Evolutionary conservation across 2,329 filamentous ascomycete genomes (phyloP).

Genomic region (Paracorniculantispora psalliotae): DNA sequence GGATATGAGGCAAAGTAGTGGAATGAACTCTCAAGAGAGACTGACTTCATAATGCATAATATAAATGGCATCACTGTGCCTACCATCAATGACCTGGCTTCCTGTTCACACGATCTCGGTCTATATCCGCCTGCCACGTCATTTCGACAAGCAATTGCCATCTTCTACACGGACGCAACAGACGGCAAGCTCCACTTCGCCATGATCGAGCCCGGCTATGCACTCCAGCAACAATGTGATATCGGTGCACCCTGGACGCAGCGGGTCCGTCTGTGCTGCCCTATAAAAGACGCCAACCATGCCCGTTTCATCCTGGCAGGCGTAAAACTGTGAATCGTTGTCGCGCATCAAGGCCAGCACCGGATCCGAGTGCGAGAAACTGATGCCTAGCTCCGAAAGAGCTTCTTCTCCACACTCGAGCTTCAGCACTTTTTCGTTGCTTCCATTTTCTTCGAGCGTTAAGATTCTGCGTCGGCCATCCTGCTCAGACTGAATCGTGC

Average conservation of each 20-base stretch:
- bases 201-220: not conserved
- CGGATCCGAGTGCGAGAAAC: not conserved
- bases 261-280: not conserved
- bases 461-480: not conserved
- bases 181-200: not conserved
- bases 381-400: not conserved
- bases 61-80: too few species aligned
- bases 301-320: not conserved
- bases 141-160: not conserved
- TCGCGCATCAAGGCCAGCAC: not conserved
- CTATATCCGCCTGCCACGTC: not conserved
- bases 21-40: too few species aligned
- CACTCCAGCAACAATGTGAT: constrained; percentile 3
- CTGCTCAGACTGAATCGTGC: not conserved
- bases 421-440: not conserved
- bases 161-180: not conserved
- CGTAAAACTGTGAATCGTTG: constrained; percentile 1
- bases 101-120: not conserved
- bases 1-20: too few species aligned
- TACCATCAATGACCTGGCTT: too few species aligned
- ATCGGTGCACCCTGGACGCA: not conserved
- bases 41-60: too few species aligned
- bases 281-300: not conserved
- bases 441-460: not conserved
- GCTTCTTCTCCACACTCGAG: not conserved